Percentiles rank a stretch among this genome's conserved stretches.
Conservation (phyloP, 2,329 filamentous ascomycete genomes). For the Fusarium sp. region DNA sequence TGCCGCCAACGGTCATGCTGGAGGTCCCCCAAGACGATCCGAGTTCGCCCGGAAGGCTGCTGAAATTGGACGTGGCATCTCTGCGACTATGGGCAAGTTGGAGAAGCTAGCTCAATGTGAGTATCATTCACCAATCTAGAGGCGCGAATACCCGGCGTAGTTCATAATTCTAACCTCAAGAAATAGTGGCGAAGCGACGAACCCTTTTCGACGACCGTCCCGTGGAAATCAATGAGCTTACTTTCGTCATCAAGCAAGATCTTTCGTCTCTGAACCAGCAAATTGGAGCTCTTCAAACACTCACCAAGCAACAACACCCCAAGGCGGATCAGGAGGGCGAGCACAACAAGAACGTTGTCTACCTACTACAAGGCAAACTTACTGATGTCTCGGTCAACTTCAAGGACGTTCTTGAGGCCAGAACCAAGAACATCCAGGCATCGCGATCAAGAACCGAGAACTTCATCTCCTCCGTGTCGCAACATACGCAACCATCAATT, state of each 20-base stretch:
- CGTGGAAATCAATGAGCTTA: conserved; percentile 96
- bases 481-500: conserved; percentile 75
- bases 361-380: conserved; percentile 89
- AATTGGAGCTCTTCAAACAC: conserved; percentile 82
- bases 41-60: conserved; percentile 94
- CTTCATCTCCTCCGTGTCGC: conserved; percentile 90
- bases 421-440: conserved; percentile 98
- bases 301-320: conserved; percentile 82
- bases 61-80: conserved; percentile 91
- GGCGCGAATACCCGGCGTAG: background rate
- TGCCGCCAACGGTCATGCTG: conserved; percentile 61
- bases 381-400: conserved; percentile 95
- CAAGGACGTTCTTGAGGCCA: conserved; percentile 95
- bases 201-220: conserved; percentile 97
- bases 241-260: conserved; percentile 98
- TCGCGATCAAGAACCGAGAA: conserved; percentile 93
- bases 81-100: conserved; percentile 91
- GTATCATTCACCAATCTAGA: conserved; percentile 44
- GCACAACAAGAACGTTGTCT: conserved; percentile 97
- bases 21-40: conserved; percentile 72
- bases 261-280: conserved; percentile 85
- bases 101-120: conserved; percentile 88
- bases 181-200: conserved; percentile 87
- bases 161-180: conserved; percentile 16
- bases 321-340: conserved; percentile 85